Evolutionary conservation across 306 rosid species (phyloP), one percentile per base, ranked within the genome.

Genomic region (Notholithocarpus densiflorus): DNA sequence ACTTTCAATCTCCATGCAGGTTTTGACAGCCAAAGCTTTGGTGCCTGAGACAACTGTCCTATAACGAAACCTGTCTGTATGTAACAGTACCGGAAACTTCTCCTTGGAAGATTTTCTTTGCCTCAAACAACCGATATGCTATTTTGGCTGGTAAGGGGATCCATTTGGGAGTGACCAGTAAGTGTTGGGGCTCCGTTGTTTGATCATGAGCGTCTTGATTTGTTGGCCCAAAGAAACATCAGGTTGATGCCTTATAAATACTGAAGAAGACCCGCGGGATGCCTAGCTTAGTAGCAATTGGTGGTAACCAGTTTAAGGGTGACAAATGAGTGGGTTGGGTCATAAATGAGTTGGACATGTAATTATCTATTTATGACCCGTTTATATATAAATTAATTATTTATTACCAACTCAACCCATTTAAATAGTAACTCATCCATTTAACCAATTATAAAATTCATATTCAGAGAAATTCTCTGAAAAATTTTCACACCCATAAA

Each of bases 211-310:
- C 29, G 2, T n/a, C 17, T 3, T 24, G 34, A 31, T 31, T 31
- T 31, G 34, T 4, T 10, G 4, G 6, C 4, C 79, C 75, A 6
- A 17, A 12, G 26, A 62, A 71, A 15, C 52, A 45, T 1, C 43
- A 6, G 0, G n/a, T 1, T 14, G 32, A 40, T 0, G 76, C 78
- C 4, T 59, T 86, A 24, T 83, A 80, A 1, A 77, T 61, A 73
- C 91, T 78, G 37, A 86, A 84, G 57, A 74, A 80, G 53, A 80
- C 89, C 65, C 59, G 71, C 0, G 65, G 40, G 60, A 89, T 37
- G 59, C 80, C 56, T 0, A 80, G 34, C 2, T 51, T 75, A 2
- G 54, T 3, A 1, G 79, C 77, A 0, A 84, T 64, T 0, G 77
- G 15, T 2, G 55, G 32, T 4, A 84, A 0, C 87, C 82, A 84